Evolutionary conservation across 1,284 basidiomycete genomes (phyloP), one percentile per base, ranked within the genome.

Genomic region (Malassezia vespertilionis): DNA sequence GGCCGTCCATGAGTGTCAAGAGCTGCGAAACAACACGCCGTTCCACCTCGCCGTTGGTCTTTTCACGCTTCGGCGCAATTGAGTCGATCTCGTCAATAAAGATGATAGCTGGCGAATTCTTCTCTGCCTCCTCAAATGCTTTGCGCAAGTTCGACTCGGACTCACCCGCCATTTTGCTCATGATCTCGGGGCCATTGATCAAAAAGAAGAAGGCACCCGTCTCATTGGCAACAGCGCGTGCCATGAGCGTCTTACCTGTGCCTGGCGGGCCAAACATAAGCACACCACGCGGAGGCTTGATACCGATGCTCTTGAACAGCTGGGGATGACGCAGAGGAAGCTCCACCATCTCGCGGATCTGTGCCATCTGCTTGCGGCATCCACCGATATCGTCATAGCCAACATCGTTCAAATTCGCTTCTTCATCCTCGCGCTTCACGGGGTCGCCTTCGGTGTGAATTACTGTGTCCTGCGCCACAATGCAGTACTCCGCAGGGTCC

Each of bases 201-300:
- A 96, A 76, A 82, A 97, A 97, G 79, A 97, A 97, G 80, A 97
- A 97, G 17, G 93, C 93, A 44, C 93, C 91, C 23, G 91, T 97
- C 75, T 99, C 93, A 72, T 97, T 97, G 55, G 91, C 93, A 33
- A 97, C 93, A 9, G 93, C 93, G 62, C 93, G 83, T 34, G 93
- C 91, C 91, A 99, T 97, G n/a, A 70, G 57, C 33, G 67, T 70
- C 53, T 70, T 70, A 52, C 67, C 67, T 11, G 67, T 70, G 56
- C 67, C 67, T 3, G 67, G 67, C n/a, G 67, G 67, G 26, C 67
- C 67, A 45, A 58, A 70, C 67, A 70, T 70, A 46, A 70, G 60
- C 17, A 70, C 67, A 54, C 68, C 69, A 61, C 93, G 85, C 30
- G 93, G 93, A 27, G 91, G 93, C 75, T 96, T 97, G 79, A 99